phyloP scores from a whole-genome alignment of 306 rosid species.

The Crotalaria pallida region DNA sequence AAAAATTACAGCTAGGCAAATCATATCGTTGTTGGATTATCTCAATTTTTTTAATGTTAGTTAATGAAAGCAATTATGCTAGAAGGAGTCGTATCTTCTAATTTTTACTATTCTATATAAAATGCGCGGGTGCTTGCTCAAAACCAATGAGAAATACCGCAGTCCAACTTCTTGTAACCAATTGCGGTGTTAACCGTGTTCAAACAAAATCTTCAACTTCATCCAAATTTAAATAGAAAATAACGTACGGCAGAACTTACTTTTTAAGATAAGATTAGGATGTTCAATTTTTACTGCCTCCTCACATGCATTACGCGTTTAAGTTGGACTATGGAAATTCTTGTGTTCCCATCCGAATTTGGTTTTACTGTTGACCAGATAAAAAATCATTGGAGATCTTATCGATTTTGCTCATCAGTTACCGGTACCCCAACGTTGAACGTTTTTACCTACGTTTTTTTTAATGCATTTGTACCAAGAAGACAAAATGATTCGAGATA shows the following conservation, averaged over 20 bases:
- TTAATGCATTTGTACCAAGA: background rate
- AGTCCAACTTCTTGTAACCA: background rate
- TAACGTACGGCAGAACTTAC: background rate
- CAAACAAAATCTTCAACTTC: slow-evolving; percentile 16
- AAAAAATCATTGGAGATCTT: background rate
- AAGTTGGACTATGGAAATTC: background rate
- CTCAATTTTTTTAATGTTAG: background rate
- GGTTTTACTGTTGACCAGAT: background rate
- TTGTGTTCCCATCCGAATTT: background rate
- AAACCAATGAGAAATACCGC: slow-evolving; percentile 6
- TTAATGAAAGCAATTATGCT: background rate
- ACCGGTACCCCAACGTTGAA: background rate
- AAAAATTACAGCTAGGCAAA: background rate
- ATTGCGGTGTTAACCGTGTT: background rate
- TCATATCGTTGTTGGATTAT: slow-evolving; percentile 2
- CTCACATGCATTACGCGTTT: slow-evolving; percentile 10
- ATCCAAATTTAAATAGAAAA: background rate
- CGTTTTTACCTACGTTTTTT: background rate
- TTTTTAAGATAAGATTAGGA: slow-evolving; percentile 19
- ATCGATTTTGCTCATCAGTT: background rate
- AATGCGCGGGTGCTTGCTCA: background rate
- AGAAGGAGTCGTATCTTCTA: background rate
- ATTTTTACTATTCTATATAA: background rate
- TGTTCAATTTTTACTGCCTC: background rate
- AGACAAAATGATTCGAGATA: background rate